These are phyloP conservation scores for Vinca major DNA, from an alignment of 305 asterid species.

Conservation along the genomic window DNA sequence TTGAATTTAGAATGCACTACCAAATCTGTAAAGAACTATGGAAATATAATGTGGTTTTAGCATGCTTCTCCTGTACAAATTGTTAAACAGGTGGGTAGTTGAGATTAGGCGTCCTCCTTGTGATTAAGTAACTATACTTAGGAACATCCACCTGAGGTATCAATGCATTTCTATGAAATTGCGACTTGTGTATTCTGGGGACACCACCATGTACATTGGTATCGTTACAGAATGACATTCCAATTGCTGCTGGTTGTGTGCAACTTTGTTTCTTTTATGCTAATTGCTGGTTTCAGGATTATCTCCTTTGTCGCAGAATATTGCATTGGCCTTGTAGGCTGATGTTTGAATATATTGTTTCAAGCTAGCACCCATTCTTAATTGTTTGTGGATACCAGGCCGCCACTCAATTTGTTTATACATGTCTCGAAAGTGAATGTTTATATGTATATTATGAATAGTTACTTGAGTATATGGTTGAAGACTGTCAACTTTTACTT, in stretches of 20 bases:
- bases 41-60: background rate
- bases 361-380: background rate
- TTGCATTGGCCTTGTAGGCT: no score
- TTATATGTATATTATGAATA: background rate
- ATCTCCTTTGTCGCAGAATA: no score
- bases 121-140: background rate
- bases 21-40: background rate
- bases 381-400: background rate
- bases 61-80: background rate
- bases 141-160: background rate
- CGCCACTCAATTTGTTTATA: background rate
- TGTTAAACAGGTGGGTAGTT: background rate
- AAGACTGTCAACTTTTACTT: background rate
- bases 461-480: background rate
- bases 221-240: background rate
- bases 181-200: background rate
- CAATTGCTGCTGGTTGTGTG: background rate
- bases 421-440: background rate
- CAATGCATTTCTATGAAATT: background rate
- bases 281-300: background rate
- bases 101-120: background rate
- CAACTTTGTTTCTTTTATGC: background rate
- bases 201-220: background rate
- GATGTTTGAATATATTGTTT: background rate
- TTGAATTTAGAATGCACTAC: background rate